Evolutionary conservation across 1,139 yeast genomes (phyloP), one percentile per base, ranked within the genome.

Genomic region (Yamadazyma buinensis): DNA sequence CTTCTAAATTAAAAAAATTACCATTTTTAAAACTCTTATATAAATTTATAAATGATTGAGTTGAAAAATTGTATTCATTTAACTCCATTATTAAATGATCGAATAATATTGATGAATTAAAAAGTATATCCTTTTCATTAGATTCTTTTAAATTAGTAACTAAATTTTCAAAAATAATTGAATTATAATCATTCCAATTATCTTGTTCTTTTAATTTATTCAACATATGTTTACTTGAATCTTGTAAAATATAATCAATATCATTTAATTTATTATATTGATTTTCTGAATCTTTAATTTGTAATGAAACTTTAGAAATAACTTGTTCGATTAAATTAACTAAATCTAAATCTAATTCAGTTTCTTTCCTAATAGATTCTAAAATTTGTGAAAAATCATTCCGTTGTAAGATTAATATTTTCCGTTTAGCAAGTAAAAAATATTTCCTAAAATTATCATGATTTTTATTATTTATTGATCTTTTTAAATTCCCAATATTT

Each of bases 381-480:
- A 51, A 28, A 49, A 64, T 49, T 39, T 51, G 51, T 42, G 57
- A 59, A 42, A 62, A 44, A 50, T 79, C 66, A 42, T 57, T 44
- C 42, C 61, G 52, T 54, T 73, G 72, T 36, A 68, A 47, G 13
- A 77, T 49, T 17, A 81, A 43, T 20, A 79, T 49, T 44, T 78
- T 74, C 34, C 86, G 56, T 46, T 80, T 80, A 19, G 84, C 80
- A 22, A 83, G 59, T 14, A 75, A 52, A 42, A 72, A 73, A 34
- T 72, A 67, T 37, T 67, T 70, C 33, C 57, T 65, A 59, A 75
- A 63, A 40, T 68, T 69, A 13, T 70, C 74, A 23, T 64, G 67
- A 23, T 54, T 61, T 29, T 67, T 68, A n/a, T 59, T 55, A n/a
- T 59, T 55, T 5, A 75, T 42, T 2, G 71, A 61, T 15, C 44